phyloP scores from a whole-genome alignment of 2,329 filamentous ascomycete species.

The Fusarium fujikuroi region DNA sequence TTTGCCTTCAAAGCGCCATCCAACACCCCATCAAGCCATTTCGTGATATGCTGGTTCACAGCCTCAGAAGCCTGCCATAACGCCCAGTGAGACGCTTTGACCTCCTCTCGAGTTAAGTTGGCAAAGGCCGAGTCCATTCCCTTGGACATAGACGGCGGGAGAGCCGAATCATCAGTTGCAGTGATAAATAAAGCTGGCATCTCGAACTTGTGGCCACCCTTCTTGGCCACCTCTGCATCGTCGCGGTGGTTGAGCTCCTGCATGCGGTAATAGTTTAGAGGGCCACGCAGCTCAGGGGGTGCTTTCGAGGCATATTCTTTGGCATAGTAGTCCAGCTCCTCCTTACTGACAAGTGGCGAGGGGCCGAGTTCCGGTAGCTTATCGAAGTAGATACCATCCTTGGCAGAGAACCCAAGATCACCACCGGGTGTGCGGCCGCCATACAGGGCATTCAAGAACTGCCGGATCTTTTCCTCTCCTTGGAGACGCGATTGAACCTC shows the following conservation, averaged over 20 bases:
- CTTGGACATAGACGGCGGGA: conserved; percentile 76
- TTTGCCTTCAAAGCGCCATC: conserved; percentile 46
- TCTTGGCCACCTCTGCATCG: conserved; percentile 70
- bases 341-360: conserved; percentile 69
- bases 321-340: conserved; percentile 82
- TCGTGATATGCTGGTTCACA: conserved; percentile 74
- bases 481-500: conserved; percentile 70
- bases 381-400: conserved; percentile 72
- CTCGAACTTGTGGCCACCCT: conserved; percentile 62
- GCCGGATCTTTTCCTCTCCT: conserved; percentile 70
- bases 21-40: conserved; percentile 70
- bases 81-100: conserved; percentile 83
- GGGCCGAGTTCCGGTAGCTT: conserved; percentile 66
- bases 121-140: conserved; percentile 77
- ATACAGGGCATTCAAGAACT: conserved; percentile 78
- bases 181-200: conserved; percentile 80
- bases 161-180: conserved; percentile 75
- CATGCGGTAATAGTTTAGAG: conserved; percentile 89
- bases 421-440: conserved; percentile 70
- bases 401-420: conserved; percentile 66
- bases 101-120: conserved; percentile 71
- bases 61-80: conserved; percentile 77
- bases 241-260: conserved; percentile 79
- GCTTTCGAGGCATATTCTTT: conserved; percentile 72
- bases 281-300: conserved; percentile 74